These are phyloP conservation scores for Pichia sp. DNA, from an alignment of 1,139 yeast genomes.

Conservation along the genomic window DNA sequence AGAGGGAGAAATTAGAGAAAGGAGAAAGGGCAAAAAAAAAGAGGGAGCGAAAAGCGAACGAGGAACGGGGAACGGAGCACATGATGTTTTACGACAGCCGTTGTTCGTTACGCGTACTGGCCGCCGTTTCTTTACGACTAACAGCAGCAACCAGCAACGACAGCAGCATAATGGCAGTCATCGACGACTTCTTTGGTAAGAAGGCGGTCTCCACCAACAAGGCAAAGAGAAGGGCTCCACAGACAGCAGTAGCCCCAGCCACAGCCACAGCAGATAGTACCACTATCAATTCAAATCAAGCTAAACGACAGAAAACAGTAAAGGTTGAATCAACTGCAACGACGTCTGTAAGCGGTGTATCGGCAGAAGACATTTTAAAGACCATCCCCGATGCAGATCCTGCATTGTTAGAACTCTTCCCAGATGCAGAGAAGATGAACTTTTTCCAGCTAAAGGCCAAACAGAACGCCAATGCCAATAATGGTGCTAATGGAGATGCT, in stretches of 20 bases:
- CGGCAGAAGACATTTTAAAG: conserved; percentile 51
- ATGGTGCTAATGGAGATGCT: conserved; percentile 22
- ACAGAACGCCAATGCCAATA: conserved; percentile 20
- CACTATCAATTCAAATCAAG: background rate
- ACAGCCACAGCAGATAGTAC: background rate
- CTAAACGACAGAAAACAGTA: background rate
- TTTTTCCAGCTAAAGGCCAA: conserved; percentile 44
- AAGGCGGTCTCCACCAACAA: conserved; percentile 7
- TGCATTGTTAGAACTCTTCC: conserved; percentile 40
- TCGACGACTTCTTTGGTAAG: conserved; percentile 16
- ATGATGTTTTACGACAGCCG: no score
- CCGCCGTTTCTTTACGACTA: no score
- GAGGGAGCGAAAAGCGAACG: no score
- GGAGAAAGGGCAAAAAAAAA: no score
- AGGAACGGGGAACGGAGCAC: no score
- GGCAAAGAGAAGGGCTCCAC: conserved; percentile 6
- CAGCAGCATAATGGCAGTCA: conserved; percentile 12
- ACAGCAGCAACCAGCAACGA: no score
- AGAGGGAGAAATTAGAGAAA: no score
- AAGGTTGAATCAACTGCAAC: background rate
- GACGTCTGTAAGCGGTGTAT: background rate
- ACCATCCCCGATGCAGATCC: conserved; percentile 59
- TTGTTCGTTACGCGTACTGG: no score
- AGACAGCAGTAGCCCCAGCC: background rate
- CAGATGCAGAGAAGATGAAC: conserved; percentile 43